These are phyloP conservation scores for Neurospora sp. DNA, from an alignment of 495 filamentous ascomycete species.

Conservation along the genomic window DNA sequence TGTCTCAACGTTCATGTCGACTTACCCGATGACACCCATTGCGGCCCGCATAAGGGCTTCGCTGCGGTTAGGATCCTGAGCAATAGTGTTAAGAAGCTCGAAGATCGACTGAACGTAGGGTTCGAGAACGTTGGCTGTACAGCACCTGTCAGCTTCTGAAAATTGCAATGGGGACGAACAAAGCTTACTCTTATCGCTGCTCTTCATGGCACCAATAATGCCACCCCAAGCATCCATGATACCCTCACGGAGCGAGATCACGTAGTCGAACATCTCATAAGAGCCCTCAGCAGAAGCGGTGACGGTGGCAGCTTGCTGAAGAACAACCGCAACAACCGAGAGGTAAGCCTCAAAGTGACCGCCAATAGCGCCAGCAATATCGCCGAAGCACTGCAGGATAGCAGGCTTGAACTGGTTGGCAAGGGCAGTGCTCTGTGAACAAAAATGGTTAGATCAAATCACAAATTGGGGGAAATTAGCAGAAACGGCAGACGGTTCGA, in stretches of 20 bases:
- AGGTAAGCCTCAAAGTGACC: conserved; percentile 89
- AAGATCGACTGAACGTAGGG: conserved; percentile 83
- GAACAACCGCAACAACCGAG: conserved; percentile 79
- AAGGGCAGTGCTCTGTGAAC: conserved; percentile 45
- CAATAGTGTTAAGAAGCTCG: conserved; percentile 72
- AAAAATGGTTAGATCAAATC: too few species aligned
- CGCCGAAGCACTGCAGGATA: conserved; percentile 94
- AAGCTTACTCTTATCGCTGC: conserved; percentile 58
- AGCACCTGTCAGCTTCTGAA: neutral
- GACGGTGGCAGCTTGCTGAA: conserved; percentile 83
- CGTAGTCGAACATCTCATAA: conserved; percentile 92
- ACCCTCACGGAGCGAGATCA: conserved; percentile 86
- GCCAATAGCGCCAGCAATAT: conserved; percentile 93
- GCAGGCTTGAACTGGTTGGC: conserved; percentile 97
- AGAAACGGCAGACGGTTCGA: too few species aligned
- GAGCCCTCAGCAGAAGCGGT: conserved; percentile 57
- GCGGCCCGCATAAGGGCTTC: conserved; percentile 83
- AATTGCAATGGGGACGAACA: neutral
- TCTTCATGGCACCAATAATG: conserved; percentile 86
- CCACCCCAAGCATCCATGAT: conserved; percentile 99
- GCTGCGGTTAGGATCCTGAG: conserved; percentile 71
- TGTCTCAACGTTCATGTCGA: neutral
- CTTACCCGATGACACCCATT: conserved; percentile 95
- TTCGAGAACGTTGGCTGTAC: conserved; percentile 54
- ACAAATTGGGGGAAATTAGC: too few species aligned